Evolutionary conservation across 2,329 filamentous ascomycete species (phyloP).

Genomic region (Exophiala mesophila): DNA sequence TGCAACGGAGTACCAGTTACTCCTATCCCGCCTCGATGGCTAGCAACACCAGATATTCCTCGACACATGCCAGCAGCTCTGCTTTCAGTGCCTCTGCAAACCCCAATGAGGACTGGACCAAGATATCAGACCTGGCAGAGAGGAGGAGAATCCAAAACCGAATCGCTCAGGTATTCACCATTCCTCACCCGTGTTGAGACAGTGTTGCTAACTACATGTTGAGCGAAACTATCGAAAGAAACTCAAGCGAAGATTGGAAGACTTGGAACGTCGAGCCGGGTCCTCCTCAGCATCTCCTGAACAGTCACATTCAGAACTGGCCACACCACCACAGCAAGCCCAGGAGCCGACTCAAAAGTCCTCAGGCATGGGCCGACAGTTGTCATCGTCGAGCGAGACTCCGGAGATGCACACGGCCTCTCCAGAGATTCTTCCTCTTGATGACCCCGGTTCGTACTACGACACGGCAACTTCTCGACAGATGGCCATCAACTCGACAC

Average conservation of each 20-base stretch:
- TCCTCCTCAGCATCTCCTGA: conserved; percentile 59
- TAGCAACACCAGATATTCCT: conserved; percentile 24
- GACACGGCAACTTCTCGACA: conserved; percentile 20
- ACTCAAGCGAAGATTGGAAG: conserved; percentile 62
- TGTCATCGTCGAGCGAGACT: conserved; percentile 17
- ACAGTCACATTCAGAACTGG: conserved; percentile 52
- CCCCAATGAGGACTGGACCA: conserved; percentile 97
- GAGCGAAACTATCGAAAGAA: conserved; percentile 51
- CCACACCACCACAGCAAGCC: conserved; percentile 32
- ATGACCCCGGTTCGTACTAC: conserved; percentile 22
- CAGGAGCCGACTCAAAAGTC: conserved; percentile 21
- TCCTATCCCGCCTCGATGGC: conserved; percentile 22
- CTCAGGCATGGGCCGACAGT: conserved; percentile 18
- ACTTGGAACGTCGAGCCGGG: conserved; percentile 57
- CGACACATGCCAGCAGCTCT: conserved; percentile 74
- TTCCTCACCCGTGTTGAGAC: background rate
- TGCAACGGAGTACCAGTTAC: conserved; percentile 26
- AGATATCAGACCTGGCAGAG: conserved; percentile 95
- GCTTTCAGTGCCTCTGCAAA: conserved; percentile 93
- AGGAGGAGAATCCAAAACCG: conserved; percentile 92
- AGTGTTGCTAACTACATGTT: no score
- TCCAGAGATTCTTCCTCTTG: conserved; percentile 24
- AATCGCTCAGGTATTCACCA: conserved; percentile 73
- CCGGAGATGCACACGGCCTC: conserved; percentile 21
- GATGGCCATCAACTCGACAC: conserved; percentile 18